Percentiles rank a stretch among this genome's conserved stretches.
Conservation (phyloP, 225 moss, liverwort and hornwort genomes). For the Neckera pumila region DNA sequence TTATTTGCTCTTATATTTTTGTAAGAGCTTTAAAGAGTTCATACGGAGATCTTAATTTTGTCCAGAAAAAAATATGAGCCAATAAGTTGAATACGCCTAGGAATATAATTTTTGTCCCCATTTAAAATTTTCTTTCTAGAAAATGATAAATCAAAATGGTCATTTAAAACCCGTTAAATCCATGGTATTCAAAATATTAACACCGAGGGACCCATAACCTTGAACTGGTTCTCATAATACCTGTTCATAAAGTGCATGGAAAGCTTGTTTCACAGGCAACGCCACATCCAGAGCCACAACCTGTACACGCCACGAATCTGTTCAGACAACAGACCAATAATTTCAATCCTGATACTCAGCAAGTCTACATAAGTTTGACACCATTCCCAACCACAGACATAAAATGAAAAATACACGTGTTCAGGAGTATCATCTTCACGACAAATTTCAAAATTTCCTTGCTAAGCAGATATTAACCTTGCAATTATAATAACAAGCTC, state of each 20-base stretch:
- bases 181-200: background rate
- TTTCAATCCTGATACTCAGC: constrained; percentile 29
- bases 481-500: background rate
- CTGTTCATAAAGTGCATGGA: constrained; percentile 99
- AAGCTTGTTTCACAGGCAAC: constrained; percentile 96
- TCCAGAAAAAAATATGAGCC: background rate
- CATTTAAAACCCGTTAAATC: background rate
- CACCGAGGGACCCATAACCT: background rate
- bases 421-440: background rate
- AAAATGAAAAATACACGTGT: background rate
- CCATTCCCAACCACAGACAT: background rate
- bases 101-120: background rate
- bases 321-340: constrained; percentile 42
- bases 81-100: background rate
- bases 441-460: background rate
- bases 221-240: constrained; percentile 1
- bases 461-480: background rate
- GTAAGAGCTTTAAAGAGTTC: background rate
- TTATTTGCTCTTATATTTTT: background rate
- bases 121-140: too few relatives aligned
- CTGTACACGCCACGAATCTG: constrained; percentile 61
- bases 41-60: too few relatives aligned
- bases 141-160: background rate
- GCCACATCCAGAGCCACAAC: constrained; percentile 93
- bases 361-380: background rate